Evolutionary conservation across 768 basidiomycete genomes (phyloP).

Genomic region (Boletus pseudo-olivaceus): DNA sequence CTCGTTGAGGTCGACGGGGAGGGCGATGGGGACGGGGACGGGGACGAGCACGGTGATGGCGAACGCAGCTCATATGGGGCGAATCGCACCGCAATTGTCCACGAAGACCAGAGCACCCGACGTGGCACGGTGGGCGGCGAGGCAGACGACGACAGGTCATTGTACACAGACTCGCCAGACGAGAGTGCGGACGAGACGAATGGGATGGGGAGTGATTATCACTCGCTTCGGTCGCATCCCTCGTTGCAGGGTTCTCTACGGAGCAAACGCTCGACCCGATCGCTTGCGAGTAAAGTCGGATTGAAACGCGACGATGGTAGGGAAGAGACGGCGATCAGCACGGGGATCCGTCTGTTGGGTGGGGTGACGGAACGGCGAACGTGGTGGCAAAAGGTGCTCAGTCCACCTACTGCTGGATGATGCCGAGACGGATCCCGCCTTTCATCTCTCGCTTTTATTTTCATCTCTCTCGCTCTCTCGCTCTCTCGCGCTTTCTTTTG

Average conservation of each 20-base stretch:
- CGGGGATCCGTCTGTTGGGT: background rate
- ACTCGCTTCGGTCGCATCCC: constrained; percentile 26
- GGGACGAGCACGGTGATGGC: constrained; percentile 14
- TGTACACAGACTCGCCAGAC: constrained; percentile 24
- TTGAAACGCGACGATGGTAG: background rate
- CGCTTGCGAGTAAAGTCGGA: constrained; percentile 12
- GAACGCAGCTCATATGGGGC: constrained; percentile 1
- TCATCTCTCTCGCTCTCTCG: background rate
- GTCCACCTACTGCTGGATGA: constrained; percentile 13
- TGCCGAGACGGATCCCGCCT: background rate
- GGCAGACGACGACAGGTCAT: constrained; percentile 16
- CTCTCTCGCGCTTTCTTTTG: background rate
- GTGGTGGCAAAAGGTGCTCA: constrained; percentile 33
- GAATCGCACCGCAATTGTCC: background rate
- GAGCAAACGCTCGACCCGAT: constrained; percentile 18
- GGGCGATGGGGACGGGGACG: constrained; percentile 16
- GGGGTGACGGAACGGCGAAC: constrained; percentile 25
- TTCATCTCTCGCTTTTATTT: background rate
- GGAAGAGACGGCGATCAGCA: background rate
- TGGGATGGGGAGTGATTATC: constrained; percentile 26
- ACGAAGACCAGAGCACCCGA: background rate
- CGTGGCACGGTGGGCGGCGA: background rate
- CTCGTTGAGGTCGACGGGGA: constrained; percentile 29
- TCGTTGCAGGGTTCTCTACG: constrained; percentile 23
- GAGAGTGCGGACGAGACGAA: background rate